Conservation (phyloP, 495 filamentous ascomycete species). For the Xylaria longipes region DNA sequence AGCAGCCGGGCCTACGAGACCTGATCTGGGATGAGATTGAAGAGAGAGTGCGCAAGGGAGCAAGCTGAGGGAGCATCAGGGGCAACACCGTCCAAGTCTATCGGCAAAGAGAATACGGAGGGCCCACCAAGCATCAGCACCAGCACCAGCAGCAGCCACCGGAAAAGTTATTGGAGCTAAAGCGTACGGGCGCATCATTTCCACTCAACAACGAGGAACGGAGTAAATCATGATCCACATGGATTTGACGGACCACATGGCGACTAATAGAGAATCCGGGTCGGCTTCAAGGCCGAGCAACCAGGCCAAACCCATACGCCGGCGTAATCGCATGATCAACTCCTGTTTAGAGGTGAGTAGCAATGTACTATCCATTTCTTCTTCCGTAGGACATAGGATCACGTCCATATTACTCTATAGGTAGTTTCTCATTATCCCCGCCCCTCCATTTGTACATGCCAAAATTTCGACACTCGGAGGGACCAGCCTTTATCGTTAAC, state of each 20-base stretch:
- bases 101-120: background rate
- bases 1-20: conserved; percentile 7
- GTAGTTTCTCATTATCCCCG: background rate
- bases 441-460: background rate
- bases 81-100: conserved; percentile 4
- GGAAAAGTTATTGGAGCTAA: background rate
- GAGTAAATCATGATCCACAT: background rate
- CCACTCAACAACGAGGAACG: background rate
- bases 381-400: background rate
- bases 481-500: conserved; percentile 2
- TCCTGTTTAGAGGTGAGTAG: conserved; percentile 59
- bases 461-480: background rate
- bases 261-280: conserved; percentile 32
- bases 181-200: background rate
- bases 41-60: conserved; percentile 8
- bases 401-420: background rate
- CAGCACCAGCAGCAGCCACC: background rate
- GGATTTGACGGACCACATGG: conserved; percentile 20
- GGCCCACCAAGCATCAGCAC: background rate
- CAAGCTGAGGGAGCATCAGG: conserved; percentile 12
- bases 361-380: conserved; percentile 1
- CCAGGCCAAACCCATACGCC: conserved; percentile 57
- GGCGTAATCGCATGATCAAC: conserved; percentile 72
- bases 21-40: conserved; percentile 16
- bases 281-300: conserved; percentile 29